Evolutionary conservation across 306 rosid genomes (phyloP).

Genomic region (Dicorynia guianensis): DNA sequence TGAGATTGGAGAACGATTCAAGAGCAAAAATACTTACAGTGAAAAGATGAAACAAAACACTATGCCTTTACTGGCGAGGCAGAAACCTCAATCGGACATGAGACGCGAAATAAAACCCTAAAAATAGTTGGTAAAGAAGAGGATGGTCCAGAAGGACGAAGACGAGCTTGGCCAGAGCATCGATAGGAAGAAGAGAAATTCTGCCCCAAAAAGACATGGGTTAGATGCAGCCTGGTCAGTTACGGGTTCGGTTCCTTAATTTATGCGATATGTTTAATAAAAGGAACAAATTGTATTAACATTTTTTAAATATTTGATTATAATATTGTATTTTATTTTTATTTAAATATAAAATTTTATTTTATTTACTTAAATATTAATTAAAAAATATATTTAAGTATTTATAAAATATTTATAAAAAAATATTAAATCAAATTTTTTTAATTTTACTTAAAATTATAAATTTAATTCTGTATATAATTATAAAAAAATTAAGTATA

Average conservation of each 20-base stretch:
- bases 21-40: background rate
- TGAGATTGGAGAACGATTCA: background rate
- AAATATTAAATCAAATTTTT: too few relatives aligned
- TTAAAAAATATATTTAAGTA: too few relatives aligned
- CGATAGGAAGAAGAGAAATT: background rate
- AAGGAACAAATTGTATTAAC: too few relatives aligned
- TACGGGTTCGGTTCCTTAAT: background rate
- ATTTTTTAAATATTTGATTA: too few relatives aligned
- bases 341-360: too few relatives aligned
- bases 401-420: too few relatives aligned
- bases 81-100: background rate
- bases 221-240: background rate
- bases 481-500: too few relatives aligned
- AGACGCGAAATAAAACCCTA: slow-evolving; percentile 12
- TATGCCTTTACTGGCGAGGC: background rate
- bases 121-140: background rate
- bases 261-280: too few relatives aligned
- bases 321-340: too few relatives aligned
- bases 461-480: too few relatives aligned
- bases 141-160: slow-evolving; percentile 17
- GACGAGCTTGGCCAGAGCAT: background rate
- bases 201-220: background rate
- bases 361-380: too few relatives aligned
- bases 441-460: too few relatives aligned
- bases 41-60: background rate